Base-by-base conservation (phyloP, 768 basidiomycete genomes). In the Tubosaeta sp. region DNA sequence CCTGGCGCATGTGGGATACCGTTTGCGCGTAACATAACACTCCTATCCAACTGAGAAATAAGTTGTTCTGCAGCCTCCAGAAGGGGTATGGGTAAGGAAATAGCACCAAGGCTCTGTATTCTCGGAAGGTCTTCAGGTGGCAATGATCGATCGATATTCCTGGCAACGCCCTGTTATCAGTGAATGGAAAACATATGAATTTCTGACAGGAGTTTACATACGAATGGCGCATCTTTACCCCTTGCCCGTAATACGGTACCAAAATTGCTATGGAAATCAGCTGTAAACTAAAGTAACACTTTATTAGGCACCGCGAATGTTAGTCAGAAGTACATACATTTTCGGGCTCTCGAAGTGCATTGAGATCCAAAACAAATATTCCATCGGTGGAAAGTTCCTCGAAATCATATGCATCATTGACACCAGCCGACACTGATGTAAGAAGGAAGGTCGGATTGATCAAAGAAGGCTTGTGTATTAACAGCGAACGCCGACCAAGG, bases 401-500 rank as follows among this genome's bases (percentile, higher is more conserved):
- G 27, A 88, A 77, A 0, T 75, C 60, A 52, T 76, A 82, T n/a
- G 59, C 62, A 22, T 72, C 55, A 51, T 76, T 64, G 10, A 58
- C 34, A 6, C 85, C 85, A 19, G 72, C 65, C 5, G 87, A 85
- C 4, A 83, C 83, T 1, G 90, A 92, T 8, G 83, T 66, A 26
- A 93, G 69, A 31, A 88, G 62, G 39, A 91, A 72, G 54, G 76
- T 77, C 0, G 86, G 83, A 5, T 69, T 69, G 16, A 49, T 46
- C 1, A 55, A 35, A 13, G 76, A 77, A 27, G 86, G 86, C 52
- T 68, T 73, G 52, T 87, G 87, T 31, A 90, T 72, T 7, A 95
- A 72, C 7, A 95, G 75, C n/a, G 92, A 94, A 43, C 93, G 79
- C 34, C 92, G 79, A 7, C 92, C 92, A 3, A 94, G 78, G 4